phyloP scores from a whole-genome alignment of 148 eudicot genomes.

The Simmondsia chinensis region DNA sequence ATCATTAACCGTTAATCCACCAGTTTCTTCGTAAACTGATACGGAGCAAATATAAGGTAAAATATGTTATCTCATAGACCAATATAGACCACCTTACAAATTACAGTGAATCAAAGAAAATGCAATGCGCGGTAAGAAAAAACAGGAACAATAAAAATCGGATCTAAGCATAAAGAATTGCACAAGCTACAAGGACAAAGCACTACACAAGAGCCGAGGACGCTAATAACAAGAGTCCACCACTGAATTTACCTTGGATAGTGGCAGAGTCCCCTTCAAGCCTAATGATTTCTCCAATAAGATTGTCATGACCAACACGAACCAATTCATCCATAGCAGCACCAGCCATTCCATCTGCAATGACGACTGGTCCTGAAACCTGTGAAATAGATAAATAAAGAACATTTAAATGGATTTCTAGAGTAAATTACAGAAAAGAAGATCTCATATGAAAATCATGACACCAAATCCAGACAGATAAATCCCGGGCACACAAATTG shows the following conservation, averaged over 20 bases:
- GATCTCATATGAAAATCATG: no score
- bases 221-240: no score
- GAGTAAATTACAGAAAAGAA: no score
- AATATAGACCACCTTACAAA: no score
- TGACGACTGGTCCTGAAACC: conserved; percentile 99
- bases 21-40: conserved; percentile 96
- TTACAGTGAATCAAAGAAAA: no score
- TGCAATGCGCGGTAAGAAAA: no score
- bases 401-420: no score
- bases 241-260: conserved; percentile 99
- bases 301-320: conserved; percentile 96
- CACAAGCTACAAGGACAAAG: not conserved
- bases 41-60: conserved; percentile 1
- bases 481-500: no score
- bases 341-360: conserved; percentile 99
- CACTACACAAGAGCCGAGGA: no score
- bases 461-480: no score
- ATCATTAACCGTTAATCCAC: conserved; percentile 92
- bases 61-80: not conserved
- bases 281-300: conserved; percentile 96
- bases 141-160: no score
- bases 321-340: conserved; percentile 99
- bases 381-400: conserved; percentile 8
- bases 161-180: no score
- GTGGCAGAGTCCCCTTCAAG: conserved; percentile 99